Base-by-base conservation (phyloP, 495 filamentous ascomycete genomes). In the Aspergillus egyptiacus region DNA sequence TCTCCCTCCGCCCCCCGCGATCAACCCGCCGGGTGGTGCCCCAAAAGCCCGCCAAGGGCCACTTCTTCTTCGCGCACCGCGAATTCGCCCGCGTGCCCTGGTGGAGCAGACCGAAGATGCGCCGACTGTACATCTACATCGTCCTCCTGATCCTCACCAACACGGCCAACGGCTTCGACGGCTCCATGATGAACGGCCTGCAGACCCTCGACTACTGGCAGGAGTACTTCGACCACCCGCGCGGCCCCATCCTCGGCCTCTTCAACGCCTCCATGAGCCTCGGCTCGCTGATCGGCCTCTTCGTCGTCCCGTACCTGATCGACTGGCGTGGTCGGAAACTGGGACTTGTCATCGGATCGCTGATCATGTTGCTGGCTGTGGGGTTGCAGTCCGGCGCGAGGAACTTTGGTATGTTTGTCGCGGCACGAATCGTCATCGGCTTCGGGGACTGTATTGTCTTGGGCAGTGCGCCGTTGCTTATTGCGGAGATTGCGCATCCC, bases 141-240 rank as follows among this genome's bases (percentile, higher is more conserved):
- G 18, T 55, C 1, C 18, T 59, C 8, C 30, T 57, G 25, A 59
- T 64, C 15, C 25, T 51, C 5, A 61, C 58, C 6, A 57, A 57
- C 32, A 61, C 61, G 1, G 56, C 58, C 1, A 61, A 58, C 41
- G 61, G 61, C 15, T 64, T 59, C 34, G 61, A 64, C 31, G 50
- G 50, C 7, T 66, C 70, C 11, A 65, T 78, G 58, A 76, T 77
- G 67, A 79, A 77, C 51, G 76, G 73, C 19, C 55, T 81, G 0
- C 75, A 81, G 56, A 51, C 74, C 0, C 56, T 78, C 1, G 44
- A 55, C 9, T 62, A 68, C 32, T 79, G 73, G 75, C 51, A 65
- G 24, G 56, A 68, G 5, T 71, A 64, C 38, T 75, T 76, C 55
- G 42, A 58, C 40, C 52, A 67, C 30, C 71, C 69, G 9, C 35